A percentile compares a stretch with the other conserved stretches of the same genome.
These are phyloP conservation scores for Penicillium sp. DNA, from an alignment of 2,329 filamentous ascomycete species.

Conservation along the genomic window DNA sequence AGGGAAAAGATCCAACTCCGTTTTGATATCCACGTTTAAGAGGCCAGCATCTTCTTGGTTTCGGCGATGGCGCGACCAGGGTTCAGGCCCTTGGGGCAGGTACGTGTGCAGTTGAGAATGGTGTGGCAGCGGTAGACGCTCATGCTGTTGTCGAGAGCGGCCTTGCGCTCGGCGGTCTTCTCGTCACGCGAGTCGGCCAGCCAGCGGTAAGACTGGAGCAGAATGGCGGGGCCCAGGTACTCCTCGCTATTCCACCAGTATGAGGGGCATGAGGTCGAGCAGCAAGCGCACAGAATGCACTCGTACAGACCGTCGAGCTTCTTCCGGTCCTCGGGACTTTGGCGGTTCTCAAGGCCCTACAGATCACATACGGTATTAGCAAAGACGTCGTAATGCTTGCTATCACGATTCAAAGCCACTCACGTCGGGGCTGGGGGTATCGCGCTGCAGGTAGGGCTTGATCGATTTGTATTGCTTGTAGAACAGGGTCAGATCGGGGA, in stretches of 20 bases:
- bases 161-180: constrained; percentile 81
- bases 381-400: background rate
- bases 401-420: constrained; percentile 41
- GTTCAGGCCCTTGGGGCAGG: constrained; percentile 97
- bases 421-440: constrained; percentile 79
- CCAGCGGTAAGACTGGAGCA: constrained; percentile 98
- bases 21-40: constrained; percentile 30
- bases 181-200: constrained; percentile 92
- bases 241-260: constrained; percentile 99
- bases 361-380: constrained; percentile 2
- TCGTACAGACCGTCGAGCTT: constrained; percentile 99
- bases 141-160: constrained; percentile 96
- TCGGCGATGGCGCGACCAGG: constrained; percentile 91
- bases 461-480: constrained; percentile 99
- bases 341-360: constrained; percentile 86
- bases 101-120: constrained; percentile 96
- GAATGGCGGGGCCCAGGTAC: constrained; percentile 93
- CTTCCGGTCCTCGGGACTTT: constrained; percentile 85
- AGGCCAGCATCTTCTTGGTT: constrained; percentile 95
- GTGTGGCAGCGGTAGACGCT: constrained; percentile 98
- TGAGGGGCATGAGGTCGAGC: constrained; percentile 97
- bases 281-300: constrained; percentile 99
- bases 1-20: constrained; percentile 27
- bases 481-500: constrained; percentile 95
- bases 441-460: constrained; percentile 95